A percentile compares a stretch with the other conserved stretches of the same genome.
These are phyloP conservation scores for Verticillium klebahnii DNA, from an alignment of 2,329 filamentous ascomycete genomes.

Conservation along the genomic window DNA sequence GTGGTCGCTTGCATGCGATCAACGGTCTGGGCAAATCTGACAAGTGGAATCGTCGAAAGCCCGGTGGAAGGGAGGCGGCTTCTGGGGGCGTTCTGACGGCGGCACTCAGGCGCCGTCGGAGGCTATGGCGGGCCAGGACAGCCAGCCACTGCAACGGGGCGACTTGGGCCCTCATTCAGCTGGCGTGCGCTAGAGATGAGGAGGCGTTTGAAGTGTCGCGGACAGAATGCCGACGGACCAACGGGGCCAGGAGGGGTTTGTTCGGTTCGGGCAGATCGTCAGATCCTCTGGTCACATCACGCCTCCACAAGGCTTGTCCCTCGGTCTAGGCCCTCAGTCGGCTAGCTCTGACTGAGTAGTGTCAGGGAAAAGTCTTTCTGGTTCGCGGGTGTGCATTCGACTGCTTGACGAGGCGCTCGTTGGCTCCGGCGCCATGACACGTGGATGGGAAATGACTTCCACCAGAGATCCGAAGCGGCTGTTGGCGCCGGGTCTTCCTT, in stretches of 20 bases:
- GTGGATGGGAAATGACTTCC: not conserved
- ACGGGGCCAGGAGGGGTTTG: not conserved
- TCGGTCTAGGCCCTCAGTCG: not conserved
- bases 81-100: not conserved
- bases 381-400: not conserved
- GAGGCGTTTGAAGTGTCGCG: not conserved
- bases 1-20: not conserved
- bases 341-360: not conserved
- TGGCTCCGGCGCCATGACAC: not conserved
- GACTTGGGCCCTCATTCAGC: not conserved
- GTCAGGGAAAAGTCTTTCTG: not conserved
- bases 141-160: too few relatives aligned
- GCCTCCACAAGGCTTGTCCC: not conserved
- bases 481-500: not conserved
- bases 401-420: not conserved
- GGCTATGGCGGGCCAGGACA: not conserved
- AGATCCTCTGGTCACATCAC: not conserved
- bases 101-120: not conserved
- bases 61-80: not conserved
- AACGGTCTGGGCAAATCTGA: not conserved
- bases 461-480: not conserved
- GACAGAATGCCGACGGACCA: not conserved
- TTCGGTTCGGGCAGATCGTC: not conserved
- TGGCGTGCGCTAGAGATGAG: not conserved
- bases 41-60: not conserved